Evolutionary conservation across 164 flowering plant genomes (phyloP), one percentile per base, ranked within the genome.

Genomic region (Dillenia suffruticosa): DNA sequence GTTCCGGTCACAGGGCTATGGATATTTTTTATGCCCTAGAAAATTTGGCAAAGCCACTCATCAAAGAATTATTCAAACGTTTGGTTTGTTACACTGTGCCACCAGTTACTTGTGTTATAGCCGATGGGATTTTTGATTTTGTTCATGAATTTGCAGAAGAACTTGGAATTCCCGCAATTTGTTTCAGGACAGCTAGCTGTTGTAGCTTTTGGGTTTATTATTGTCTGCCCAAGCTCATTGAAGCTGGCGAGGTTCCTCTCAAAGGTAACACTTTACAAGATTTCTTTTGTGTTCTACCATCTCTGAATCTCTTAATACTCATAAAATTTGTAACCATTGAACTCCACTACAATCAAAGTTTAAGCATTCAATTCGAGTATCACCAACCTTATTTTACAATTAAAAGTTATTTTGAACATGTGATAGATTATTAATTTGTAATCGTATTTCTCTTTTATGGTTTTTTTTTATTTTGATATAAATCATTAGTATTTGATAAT

Each of bases 161-260:
- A 49, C 58, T 72, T 17, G 68, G 73, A 15, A n/a, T 76, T 3
- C 74, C 80, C 3, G 26, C 62, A 17, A 11, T 79, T 5, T 49
- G 54, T 24, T 73, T 69, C 22, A 65, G 76, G 6, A 74, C 80
- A 0, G 40, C 66, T 43, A 76, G 76, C 24, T 69, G 76, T 19
- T 71, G 73, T 52, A 14, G 60, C 13, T 57, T 74, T 46, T 79
- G 78, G 80, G 50, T 64, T 9, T 72, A 63, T 51, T 70, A 69
- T 40, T 69, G 63, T 43, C 45, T 78, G 2, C 76, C 76, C 1
- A 59, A 60, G 11, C 63, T 80, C 44, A 57, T 80, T 50, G 57
- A 70, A 49, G 63, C 67, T 5, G 77, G 77, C 11, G 81, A 77
- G 56, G 46, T 80, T 9, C 81, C 84, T 9, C 63, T 80, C 51